Evolutionary conservation across 441 rosid genomes (phyloP).

Genomic region (Populus trichocarpa): DNA sequence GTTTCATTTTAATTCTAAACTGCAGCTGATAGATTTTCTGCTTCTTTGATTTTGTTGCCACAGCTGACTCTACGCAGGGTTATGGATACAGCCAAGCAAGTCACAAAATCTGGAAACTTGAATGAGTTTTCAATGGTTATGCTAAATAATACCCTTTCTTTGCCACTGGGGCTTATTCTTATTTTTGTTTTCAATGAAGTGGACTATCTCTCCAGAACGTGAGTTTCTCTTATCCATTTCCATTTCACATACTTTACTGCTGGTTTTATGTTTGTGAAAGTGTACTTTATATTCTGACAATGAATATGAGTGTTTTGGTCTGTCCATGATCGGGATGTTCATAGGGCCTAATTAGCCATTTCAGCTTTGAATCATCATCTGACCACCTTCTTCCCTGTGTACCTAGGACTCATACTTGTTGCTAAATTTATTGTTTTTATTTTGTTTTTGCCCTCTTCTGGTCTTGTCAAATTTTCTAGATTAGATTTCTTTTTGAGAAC

Average conservation of each 20-base stretch:
- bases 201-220: slow-evolving; percentile 79
- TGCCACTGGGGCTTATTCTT: slow-evolving; percentile 83
- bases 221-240: slow-evolving; percentile 27
- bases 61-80: slow-evolving; percentile 89
- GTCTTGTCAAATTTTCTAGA: not conserved
- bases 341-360: not conserved
- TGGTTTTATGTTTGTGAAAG: not conserved
- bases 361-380: not conserved
- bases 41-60: slow-evolving; percentile 25
- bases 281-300: not conserved
- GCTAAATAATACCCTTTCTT: slow-evolving; percentile 85
- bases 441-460: too few relatives aligned
- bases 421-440: not conserved
- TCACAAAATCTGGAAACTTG: slow-evolving; percentile 84
- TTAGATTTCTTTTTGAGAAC: not conserved
- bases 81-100: slow-evolving; percentile 97
- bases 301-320: not conserved
- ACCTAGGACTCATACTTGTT: not conserved
- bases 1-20: not conserved
- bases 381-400: not conserved
- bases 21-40: slow-evolving; percentile 9
- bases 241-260: not conserved
- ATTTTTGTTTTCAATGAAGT: slow-evolving; percentile 75
- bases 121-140: slow-evolving; percentile 97
- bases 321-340: not conserved